These are phyloP conservation scores for Eustoma russellianum DNA, from an alignment of 257 asterid genomes.

Conservation along the genomic window DNA sequence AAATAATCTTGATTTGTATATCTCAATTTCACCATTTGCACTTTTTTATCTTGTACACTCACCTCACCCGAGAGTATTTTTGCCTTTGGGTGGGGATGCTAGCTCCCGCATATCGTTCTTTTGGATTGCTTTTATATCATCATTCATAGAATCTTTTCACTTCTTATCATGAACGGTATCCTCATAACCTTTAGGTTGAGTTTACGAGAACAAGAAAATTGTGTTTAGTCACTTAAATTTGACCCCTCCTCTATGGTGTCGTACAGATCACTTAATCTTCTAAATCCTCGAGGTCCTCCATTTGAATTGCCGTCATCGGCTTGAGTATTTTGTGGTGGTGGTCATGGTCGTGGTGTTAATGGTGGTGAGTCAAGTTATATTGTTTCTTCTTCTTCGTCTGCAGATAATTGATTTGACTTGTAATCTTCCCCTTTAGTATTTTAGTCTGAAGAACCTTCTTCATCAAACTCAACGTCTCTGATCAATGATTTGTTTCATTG, in stretches of 20 bases:
- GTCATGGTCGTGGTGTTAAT: too few relatives aligned
- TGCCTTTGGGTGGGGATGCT: background rate
- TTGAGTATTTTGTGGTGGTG: too few relatives aligned
- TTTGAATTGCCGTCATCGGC: too few relatives aligned
- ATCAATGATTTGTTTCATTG: background rate
- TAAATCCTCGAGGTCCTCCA: too few relatives aligned
- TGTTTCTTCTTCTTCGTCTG: too few relatives aligned
- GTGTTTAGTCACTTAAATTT: too few relatives aligned
- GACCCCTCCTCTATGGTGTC: too few relatives aligned
- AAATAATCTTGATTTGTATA: background rate
- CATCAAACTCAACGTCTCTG: background rate
- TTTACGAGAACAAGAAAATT: background rate
- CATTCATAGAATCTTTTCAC: constrained; percentile 3
- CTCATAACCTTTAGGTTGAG: background rate
- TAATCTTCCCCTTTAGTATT: too few relatives aligned
- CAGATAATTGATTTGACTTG: too few relatives aligned
- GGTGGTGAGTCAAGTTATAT: too few relatives aligned
- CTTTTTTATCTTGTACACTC: background rate
- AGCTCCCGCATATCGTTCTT: constrained; percentile 1
- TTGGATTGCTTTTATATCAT: background rate
- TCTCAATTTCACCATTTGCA: background rate
- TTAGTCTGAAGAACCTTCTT: background rate
- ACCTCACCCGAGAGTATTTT: background rate
- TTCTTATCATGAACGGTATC: background rate
- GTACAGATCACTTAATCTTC: too few relatives aligned